These are phyloP conservation scores for Globisporangium spinosum DNA, from an alignment of 352 stramenopile genomes.

Conservation along the genomic window DNA sequence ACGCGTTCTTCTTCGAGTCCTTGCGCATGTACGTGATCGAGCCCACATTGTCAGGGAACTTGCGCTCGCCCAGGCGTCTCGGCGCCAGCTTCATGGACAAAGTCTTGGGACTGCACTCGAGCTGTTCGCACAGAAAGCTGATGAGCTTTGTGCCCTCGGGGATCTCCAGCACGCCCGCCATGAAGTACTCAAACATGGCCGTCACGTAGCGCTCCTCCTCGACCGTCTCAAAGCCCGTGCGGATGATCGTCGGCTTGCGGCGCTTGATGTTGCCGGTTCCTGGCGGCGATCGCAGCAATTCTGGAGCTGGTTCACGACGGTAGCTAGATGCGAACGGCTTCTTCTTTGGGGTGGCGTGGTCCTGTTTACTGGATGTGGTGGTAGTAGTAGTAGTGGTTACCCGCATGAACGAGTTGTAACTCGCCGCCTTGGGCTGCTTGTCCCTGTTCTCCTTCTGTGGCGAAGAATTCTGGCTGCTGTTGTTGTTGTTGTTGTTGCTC, in stretches of 20 bases:
- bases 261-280: conserved; percentile 26
- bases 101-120: conserved; percentile 48
- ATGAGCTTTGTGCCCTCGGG: conserved; percentile 55
- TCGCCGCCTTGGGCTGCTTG: neutral
- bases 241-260: conserved; percentile 61
- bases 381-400: neutral
- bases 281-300: conserved; percentile 15
- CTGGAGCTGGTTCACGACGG: neutral
- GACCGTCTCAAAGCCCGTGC: conserved; percentile 61
- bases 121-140: conserved; percentile 51
- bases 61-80: conserved; percentile 40
- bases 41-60: conserved; percentile 57
- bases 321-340: neutral
- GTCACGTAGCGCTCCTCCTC: conserved; percentile 64
- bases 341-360: conserved; percentile 6
- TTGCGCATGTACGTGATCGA: conserved; percentile 50
- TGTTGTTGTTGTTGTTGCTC: neutral
- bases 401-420: neutral
- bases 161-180: conserved; percentile 47
- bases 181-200: conserved; percentile 62
- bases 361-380: neutral
- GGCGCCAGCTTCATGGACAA: conserved; percentile 72
- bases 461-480: neutral
- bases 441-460: conserved; percentile 6
- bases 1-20: conserved; percentile 5